These are phyloP conservation scores for Talaromyces proteolyticus DNA, from an alignment of 495 filamentous ascomycete species.

Conservation along the genomic window DNA sequence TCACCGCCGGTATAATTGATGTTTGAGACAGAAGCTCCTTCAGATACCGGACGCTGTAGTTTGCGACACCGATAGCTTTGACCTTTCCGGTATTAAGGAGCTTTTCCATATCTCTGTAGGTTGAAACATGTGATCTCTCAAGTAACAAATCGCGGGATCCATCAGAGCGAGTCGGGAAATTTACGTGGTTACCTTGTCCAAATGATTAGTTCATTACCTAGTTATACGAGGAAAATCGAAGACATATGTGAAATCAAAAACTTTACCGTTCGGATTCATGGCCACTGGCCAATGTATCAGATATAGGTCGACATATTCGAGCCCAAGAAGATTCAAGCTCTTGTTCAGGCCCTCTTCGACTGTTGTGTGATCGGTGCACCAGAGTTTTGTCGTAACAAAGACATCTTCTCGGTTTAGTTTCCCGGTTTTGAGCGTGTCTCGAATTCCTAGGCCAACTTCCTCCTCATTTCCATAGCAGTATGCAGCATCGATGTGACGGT, in stretches of 20 bases:
- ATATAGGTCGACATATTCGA: conserved; percentile 79
- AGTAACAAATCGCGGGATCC: conserved; percentile 62
- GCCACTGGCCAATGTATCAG: conserved; percentile 78
- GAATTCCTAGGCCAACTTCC: conserved; percentile 63
- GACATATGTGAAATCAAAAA: not conserved
- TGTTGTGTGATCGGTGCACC: conserved; percentile 69
- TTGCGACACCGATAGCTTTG: conserved; percentile 74
- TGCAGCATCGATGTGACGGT: conserved; percentile 67
- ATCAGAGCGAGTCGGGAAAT: conserved; percentile 66
- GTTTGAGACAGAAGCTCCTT: conserved; percentile 64
- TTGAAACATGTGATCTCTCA: conserved; percentile 59
- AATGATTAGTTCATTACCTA: no score
- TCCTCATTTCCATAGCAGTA: conserved; percentile 73
- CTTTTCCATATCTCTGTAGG: conserved; percentile 77
- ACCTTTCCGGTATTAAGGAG: conserved; percentile 63
- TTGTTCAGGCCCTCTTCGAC: conserved; percentile 62
- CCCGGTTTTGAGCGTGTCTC: conserved; percentile 58
- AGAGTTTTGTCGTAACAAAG: conserved; percentile 79
- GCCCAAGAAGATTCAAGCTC: conserved; percentile 61
- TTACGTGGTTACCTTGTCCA: conserved; percentile 61
- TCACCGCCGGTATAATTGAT: conserved; percentile 66
- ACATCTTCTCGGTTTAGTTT: conserved; percentile 67
- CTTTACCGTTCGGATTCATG: conserved; percentile 66
- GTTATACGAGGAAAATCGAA: no score
- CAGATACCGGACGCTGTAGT: conserved; percentile 70